Evolutionary conservation across 768 basidiomycete genomes (phyloP).

Genomic region (Amanita phalloides): DNA sequence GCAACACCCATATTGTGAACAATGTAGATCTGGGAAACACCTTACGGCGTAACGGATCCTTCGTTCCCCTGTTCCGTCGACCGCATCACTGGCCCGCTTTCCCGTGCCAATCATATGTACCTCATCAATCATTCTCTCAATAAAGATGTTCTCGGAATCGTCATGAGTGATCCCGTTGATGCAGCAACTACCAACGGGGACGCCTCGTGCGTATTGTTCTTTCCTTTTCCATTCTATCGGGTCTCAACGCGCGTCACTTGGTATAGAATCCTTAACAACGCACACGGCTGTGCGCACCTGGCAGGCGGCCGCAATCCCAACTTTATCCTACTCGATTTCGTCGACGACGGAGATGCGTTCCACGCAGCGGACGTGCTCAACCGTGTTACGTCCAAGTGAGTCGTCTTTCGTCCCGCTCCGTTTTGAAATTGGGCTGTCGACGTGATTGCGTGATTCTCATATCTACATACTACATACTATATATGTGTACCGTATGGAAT

Average conservation of each 20-base stretch:
- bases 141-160: conserved; percentile 28
- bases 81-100: conserved; percentile 38
- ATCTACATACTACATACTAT: no score
- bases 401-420: neutral
- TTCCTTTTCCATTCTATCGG: neutral
- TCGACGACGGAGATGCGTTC: conserved; percentile 35
- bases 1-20: no score
- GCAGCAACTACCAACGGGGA: conserved; percentile 28
- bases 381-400: conserved; percentile 24
- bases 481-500: no score
- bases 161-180: conserved; percentile 27
- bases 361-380: conserved; percentile 34
- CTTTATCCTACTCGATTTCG: conserved; percentile 44
- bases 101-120: conserved; percentile 40
- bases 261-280: conserved; percentile 28
- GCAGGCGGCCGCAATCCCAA: conserved; percentile 36
- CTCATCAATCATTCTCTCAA: conserved; percentile 52
- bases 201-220: conserved; percentile 20
- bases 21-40: conserved; percentile 43
- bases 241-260: neutral
- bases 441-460: no score
- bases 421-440: no score
- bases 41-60: conserved; percentile 37
- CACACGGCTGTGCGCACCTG: conserved; percentile 31
- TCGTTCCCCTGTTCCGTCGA: conserved; percentile 45